phyloP scores from a whole-genome alignment of 2,329 filamentous ascomycete genomes.

The Aspergillus felis region DNA sequence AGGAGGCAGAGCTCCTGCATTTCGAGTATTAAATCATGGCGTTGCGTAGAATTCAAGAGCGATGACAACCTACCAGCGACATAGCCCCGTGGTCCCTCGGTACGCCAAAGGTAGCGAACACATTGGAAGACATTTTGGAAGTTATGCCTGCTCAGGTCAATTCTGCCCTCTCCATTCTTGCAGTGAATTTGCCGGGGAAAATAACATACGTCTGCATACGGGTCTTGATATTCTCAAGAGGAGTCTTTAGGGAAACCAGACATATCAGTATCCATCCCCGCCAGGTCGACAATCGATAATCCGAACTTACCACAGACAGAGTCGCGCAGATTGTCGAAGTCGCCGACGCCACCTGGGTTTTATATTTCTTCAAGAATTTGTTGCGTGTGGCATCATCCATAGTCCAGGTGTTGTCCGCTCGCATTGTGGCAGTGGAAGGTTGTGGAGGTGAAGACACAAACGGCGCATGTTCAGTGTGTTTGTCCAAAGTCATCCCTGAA shows the following conservation, averaged over 20 bases:
- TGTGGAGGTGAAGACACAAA: slow-evolving; percentile 31
- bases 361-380: slow-evolving; percentile 43
- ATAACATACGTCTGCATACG: slow-evolving; percentile 47
- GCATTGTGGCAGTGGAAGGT: slow-evolving; percentile 31
- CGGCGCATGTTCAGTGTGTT: slow-evolving; percentile 40
- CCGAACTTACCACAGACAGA: slow-evolving; percentile 40
- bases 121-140: slow-evolving; percentile 43
- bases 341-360: slow-evolving; percentile 45
- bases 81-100: slow-evolving; percentile 45
- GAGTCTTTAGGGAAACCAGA: slow-evolving; percentile 31
- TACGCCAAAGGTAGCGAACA: slow-evolving; percentile 44
- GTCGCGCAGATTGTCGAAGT: slow-evolving; percentile 44
- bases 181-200: background rate
- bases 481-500: slow-evolving; percentile 36
- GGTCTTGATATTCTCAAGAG: slow-evolving; percentile 47
- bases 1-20: slow-evolving; percentile 41
- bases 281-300: background rate
- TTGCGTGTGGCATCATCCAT: slow-evolving; percentile 41
- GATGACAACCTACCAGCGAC: slow-evolving; percentile 38
- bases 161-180: background rate
- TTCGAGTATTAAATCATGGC: background rate
- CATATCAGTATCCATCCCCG: background rate
- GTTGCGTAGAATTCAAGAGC: background rate
- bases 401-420: slow-evolving; percentile 29
- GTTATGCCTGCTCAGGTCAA: slow-evolving; percentile 35